These are phyloP conservation scores for Phaeotremella fagi DNA, from an alignment of 768 basidiomycete genomes.

Conservation along the genomic window DNA sequence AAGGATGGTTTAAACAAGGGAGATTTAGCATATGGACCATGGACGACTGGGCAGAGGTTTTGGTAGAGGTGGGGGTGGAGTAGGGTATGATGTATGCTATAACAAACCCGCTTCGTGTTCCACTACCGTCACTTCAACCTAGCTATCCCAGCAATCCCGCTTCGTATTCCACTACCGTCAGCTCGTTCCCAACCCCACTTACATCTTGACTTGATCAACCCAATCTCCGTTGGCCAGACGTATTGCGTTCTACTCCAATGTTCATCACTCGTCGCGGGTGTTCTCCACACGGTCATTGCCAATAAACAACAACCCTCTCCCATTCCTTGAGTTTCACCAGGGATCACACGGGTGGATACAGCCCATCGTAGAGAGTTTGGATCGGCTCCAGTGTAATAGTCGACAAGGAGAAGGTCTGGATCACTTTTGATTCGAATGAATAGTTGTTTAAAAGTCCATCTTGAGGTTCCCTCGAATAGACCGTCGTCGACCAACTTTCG, in stretches of 20 bases:
- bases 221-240: background rate
- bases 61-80: conserved; percentile 29
- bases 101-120: background rate
- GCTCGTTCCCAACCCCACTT: background rate
- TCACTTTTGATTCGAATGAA: background rate
- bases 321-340: background rate
- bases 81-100: too few relatives aligned
- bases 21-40: conserved; percentile 32
- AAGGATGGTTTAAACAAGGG: conserved; percentile 32
- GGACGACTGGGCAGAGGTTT: conserved; percentile 42
- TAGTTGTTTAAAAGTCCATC: background rate
- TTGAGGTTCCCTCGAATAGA: background rate
- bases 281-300: background rate
- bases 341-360: background rate
- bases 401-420: background rate
- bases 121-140: background rate
- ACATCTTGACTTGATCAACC: background rate
- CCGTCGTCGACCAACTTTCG: background rate
- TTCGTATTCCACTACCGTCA: background rate
- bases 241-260: background rate
- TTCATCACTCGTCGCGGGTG: background rate
- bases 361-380: background rate
- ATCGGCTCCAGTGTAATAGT: background rate
- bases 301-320: background rate
- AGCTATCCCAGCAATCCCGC: too few relatives aligned